Percentiles rank a stretch among this genome's conserved stretches.
phyloP scores from a whole-genome alignment of 192 early-diverging fungal genomes.

The Coemansia sp. region DNA sequence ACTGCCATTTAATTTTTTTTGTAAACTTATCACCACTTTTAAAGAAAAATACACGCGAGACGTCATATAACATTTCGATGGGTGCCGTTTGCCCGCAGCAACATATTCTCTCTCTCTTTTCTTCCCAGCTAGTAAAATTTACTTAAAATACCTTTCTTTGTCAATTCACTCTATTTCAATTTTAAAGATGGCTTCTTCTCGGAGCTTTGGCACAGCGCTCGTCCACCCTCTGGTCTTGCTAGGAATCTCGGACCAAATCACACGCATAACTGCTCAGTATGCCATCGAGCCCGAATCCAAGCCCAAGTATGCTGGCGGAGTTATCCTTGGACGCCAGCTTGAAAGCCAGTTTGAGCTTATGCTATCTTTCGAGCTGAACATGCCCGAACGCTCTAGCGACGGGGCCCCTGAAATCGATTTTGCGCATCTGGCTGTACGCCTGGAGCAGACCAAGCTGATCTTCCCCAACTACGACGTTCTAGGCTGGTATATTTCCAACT shows the following conservation, averaged over 20 bases:
- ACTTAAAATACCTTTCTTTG: neutral
- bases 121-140: no score
- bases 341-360: conserved; percentile 36
- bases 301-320: conserved; percentile 21
- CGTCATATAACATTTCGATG: no score
- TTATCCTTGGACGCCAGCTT: conserved; percentile 35
- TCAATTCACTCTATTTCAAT: neutral
- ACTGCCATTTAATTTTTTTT: neutral
- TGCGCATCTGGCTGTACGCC: conserved; percentile 15
- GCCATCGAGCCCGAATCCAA: conserved; percentile 10
- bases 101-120: neutral
- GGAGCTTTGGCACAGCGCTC: conserved; percentile 23
- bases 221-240: conserved; percentile 49
- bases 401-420: conserved; percentile 16
- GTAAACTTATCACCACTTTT: neutral
- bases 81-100: neutral
- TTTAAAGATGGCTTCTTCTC: conserved; percentile 3
- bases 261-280: conserved; percentile 34
- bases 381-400: neutral
- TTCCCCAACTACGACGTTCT: conserved; percentile 45
- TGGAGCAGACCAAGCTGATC: conserved; percentile 36
- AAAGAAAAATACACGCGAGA: no score
- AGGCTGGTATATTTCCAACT: conserved; percentile 43
- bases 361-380: conserved; percentile 45
- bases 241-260: conserved; percentile 49